Conservation (phyloP, 2,329 filamentous ascomycete genomes). For the Monilinia laxa region DNA sequence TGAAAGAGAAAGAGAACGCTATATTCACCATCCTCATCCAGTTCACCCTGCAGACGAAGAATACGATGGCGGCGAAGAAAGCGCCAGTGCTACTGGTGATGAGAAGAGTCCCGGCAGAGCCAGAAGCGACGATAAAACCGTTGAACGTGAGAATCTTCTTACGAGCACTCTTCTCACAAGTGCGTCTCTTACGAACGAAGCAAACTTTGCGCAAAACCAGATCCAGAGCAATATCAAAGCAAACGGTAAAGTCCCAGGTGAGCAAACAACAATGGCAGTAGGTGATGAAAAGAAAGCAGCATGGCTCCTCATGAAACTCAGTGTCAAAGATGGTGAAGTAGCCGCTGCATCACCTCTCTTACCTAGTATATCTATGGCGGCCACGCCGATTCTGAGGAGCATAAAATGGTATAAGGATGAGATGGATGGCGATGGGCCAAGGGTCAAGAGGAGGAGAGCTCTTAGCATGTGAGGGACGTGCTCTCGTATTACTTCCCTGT, state of each 20-base stretch:
- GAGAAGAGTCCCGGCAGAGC: constrained; percentile 7
- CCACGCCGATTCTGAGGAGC: constrained; percentile 1
- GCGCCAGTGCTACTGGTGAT: constrained; percentile 28
- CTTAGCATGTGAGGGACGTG: constrained; percentile 39
- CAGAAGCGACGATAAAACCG: not conserved
- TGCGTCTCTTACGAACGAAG: too few species aligned
- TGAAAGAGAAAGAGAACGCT: not conserved
- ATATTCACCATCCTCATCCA: not conserved
- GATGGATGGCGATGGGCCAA: constrained; percentile 30
- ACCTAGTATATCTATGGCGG: not conserved
- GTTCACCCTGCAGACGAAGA: constrained; percentile 31
- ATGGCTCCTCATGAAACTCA: constrained; percentile 50
- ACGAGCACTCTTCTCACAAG: not conserved
- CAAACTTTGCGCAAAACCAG: not conserved
- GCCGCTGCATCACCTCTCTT: constrained; percentile 4
- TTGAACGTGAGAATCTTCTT: not conserved
- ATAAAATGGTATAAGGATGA: constrained; percentile 19
- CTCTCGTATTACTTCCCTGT: not conserved
- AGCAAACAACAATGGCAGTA: constrained; percentile 8
- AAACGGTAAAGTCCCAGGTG: not conserved
- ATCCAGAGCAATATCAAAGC: not conserved
- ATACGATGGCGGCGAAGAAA: constrained; percentile 37
- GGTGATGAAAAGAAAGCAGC: constrained; percentile 49
- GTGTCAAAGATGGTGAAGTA: constrained; percentile 42
- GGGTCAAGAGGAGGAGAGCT: constrained; percentile 46